Evolutionary conservation across 495 filamentous ascomycete species (phyloP).

Genomic region (Neurospora sp.): DNA sequence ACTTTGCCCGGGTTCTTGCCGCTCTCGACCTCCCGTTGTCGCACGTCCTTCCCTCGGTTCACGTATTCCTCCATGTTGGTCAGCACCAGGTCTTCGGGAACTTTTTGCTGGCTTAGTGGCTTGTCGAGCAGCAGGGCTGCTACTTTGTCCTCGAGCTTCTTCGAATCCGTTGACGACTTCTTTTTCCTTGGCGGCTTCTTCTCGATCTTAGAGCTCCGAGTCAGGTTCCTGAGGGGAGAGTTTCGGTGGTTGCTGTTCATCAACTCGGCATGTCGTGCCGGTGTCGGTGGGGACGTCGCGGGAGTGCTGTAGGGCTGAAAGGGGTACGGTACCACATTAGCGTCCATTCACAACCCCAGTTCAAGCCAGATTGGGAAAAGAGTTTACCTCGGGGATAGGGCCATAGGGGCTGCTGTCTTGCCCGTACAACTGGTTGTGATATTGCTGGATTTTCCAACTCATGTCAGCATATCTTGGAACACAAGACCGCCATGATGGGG

Average conservation of each 20-base stretch:
- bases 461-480: slow-evolving; percentile 5
- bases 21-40: slow-evolving; percentile 54
- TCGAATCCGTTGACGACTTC: slow-evolving; percentile 16
- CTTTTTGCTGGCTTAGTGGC: slow-evolving; percentile 60
- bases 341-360: neutral
- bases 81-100: slow-evolving; percentile 51
- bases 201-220: slow-evolving; percentile 18
- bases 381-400: slow-evolving; percentile 17
- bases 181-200: slow-evolving; percentile 28
- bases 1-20: slow-evolving; percentile 66
- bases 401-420: slow-evolving; percentile 23
- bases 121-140: slow-evolving; percentile 44
- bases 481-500: neutral
- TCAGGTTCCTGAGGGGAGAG: slow-evolving; percentile 8
- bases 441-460: slow-evolving; percentile 8
- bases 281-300: slow-evolving; percentile 40
- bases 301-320: slow-evolving; percentile 39
- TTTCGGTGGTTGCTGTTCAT: slow-evolving; percentile 12
- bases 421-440: slow-evolving; percentile 29
- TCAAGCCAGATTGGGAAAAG: neutral
- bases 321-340: slow-evolving; percentile 7
- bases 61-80: slow-evolving; percentile 72
- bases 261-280: slow-evolving; percentile 24
- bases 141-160: slow-evolving; percentile 22
- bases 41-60: slow-evolving; percentile 53